These are phyloP conservation scores for Brettanomyces sp. DNA, from an alignment of 805 yeast genomes.

Conservation along the genomic window DNA sequence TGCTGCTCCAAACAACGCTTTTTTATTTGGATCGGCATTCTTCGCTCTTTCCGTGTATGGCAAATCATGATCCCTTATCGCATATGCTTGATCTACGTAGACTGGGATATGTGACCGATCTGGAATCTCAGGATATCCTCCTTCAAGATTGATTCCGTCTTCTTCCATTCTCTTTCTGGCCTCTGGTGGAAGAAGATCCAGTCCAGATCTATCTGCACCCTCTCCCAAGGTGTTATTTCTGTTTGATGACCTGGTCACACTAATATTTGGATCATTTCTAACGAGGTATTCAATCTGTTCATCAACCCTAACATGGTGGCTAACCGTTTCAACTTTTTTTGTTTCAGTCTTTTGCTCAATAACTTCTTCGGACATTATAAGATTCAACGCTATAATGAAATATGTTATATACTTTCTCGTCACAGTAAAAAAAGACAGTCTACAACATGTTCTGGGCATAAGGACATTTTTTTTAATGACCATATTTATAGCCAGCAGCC, in stretches of 20 bases:
- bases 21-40: constrained; percentile 31
- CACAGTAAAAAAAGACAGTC: no score
- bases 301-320: constrained; percentile 4
- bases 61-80: constrained; percentile 23
- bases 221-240: neutral
- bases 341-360: no score
- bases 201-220: constrained; percentile 9
- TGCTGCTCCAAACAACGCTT: constrained; percentile 30
- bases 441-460: no score
- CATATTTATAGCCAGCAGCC: no score
- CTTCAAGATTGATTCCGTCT: constrained; percentile 25
- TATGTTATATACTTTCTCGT: no score
- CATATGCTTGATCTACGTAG: constrained; percentile 30
- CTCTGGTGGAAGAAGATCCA: constrained; percentile 19
- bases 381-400: no score
- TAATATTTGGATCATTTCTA: constrained; percentile 3
- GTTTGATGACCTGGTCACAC: constrained; percentile 1
- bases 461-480: no score
- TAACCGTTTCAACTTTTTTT: no score
- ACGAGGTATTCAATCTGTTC: constrained; percentile 9
- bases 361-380: no score
- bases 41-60: constrained; percentile 25
- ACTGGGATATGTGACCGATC: constrained; percentile 22
- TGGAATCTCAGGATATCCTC: constrained; percentile 31
- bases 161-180: constrained; percentile 22